phyloP scores from a whole-genome alignment of 768 basidiomycete genomes.

The Boletellus ananiceps region DNA sequence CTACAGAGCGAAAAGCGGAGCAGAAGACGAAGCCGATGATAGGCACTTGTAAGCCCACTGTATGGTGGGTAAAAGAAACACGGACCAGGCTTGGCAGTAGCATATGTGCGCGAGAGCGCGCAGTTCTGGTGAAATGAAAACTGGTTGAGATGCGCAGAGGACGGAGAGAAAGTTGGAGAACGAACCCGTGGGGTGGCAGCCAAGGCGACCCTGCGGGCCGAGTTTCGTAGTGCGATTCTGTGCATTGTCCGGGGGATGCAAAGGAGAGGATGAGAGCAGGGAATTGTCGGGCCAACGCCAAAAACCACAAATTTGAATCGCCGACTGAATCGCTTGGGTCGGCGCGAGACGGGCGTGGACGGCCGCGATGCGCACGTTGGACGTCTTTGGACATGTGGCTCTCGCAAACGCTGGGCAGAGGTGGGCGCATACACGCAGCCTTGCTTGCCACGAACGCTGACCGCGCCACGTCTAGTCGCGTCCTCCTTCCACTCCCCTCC shows the following conservation, averaged over 20 bases:
- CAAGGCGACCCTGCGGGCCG: conserved; percentile 72
- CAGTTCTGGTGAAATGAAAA: conserved; percentile 28
- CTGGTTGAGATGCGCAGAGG: conserved; percentile 5
- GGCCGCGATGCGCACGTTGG: background rate
- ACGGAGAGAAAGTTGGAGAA: conserved; percentile 11
- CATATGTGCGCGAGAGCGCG: conserved; percentile 78
- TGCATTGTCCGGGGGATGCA: conserved; percentile 60
- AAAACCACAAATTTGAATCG: conserved; percentile 30
- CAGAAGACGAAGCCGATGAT: conserved; percentile 11
- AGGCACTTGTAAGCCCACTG: conserved; percentile 8
- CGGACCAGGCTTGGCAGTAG: conserved; percentile 96
- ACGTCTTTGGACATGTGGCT: conserved; percentile 24
- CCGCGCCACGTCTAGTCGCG: conserved; percentile 9
- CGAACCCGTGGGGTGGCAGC: conserved; percentile 62
- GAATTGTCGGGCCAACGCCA: conserved; percentile 32
- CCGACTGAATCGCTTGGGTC: conserved; percentile 23
- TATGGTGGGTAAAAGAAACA: conserved; percentile 4
- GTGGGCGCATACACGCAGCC: conserved; percentile 8
- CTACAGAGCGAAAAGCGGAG: conserved; percentile 58
- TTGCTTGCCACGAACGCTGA: conserved; percentile 1
- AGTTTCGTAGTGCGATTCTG: conserved; percentile 81
- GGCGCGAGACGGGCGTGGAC: conserved; percentile 7
- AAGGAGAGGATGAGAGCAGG: conserved; percentile 42
- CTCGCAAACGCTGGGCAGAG: conserved; percentile 19
- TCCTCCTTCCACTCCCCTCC: conserved; percentile 23